phyloP scores from a whole-genome alignment of 2,329 filamentous ascomycete genomes.

The Aspergillus neoniger region DNA sequence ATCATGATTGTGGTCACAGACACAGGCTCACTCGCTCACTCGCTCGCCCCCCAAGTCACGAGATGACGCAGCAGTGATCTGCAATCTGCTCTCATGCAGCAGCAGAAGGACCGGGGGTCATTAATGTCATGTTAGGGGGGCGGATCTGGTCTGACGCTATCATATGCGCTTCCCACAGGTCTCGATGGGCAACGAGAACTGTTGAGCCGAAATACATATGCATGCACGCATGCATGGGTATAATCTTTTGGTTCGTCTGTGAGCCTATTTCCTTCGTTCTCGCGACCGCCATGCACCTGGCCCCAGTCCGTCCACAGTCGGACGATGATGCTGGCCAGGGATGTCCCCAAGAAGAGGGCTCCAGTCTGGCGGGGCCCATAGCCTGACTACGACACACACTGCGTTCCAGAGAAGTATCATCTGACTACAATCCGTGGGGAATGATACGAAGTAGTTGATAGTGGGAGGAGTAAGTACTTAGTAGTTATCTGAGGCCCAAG shows the following conservation, averaged over 20 bases:
- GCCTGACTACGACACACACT: background rate
- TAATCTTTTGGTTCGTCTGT: conserved; percentile 6
- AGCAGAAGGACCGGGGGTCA: conserved; percentile 9
- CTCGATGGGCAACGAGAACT: conserved; percentile 14
- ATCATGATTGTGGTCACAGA: conserved; percentile 19
- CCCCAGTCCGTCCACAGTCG: background rate
- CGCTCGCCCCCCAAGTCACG: conserved; percentile 14
- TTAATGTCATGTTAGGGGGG: conserved; percentile 22
- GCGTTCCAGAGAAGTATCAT: conserved; percentile 2
- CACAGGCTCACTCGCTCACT: conserved; percentile 7
- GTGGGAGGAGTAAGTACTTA: no score
- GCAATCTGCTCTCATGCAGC: conserved; percentile 21
- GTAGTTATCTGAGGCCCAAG: background rate
- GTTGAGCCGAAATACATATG: conserved; percentile 15
- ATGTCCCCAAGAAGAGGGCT: background rate
- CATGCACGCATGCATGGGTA: conserved; percentile 13
- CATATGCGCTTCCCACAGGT: conserved; percentile 17
- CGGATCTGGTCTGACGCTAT: conserved; percentile 16
- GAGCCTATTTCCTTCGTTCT: conserved; percentile 3
- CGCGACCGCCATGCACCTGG: background rate
- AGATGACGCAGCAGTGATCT: conserved; percentile 25
- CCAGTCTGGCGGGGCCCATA: background rate
- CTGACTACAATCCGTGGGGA: conserved; percentile 1
- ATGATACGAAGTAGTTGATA: background rate
- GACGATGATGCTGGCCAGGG: background rate